phyloP scores from a whole-genome alignment of 1,284 basidiomycete genomes.

The Austroboletus novae-zelandiae region DNA sequence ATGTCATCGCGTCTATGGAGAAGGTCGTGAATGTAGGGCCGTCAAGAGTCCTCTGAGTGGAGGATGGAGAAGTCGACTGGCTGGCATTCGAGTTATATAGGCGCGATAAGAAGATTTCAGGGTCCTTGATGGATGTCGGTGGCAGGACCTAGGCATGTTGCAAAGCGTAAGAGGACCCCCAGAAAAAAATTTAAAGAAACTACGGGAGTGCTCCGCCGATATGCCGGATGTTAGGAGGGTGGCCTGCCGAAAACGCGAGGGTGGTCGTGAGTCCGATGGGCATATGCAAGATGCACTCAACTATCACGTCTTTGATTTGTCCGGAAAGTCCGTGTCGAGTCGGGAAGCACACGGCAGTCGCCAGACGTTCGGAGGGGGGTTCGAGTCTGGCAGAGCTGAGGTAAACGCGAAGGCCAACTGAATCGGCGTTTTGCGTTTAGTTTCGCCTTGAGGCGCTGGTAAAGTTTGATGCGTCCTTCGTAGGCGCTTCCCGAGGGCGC shows the following conservation, averaged over 20 bases:
- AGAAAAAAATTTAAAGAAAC: constrained; percentile 21
- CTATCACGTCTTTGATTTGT: constrained; percentile 34
- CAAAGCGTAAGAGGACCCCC: constrained; percentile 32
- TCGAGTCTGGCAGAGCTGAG: constrained; percentile 21
- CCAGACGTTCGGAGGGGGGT: constrained; percentile 8
- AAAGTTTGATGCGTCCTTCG: constrained; percentile 18
- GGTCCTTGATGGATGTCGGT: constrained; percentile 16
- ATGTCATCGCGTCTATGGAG: constrained; percentile 24
- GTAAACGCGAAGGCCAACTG: constrained; percentile 25
- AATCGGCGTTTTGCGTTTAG: constrained; percentile 19
- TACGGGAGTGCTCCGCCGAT: constrained; percentile 9
- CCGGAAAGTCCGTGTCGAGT: constrained; percentile 22
- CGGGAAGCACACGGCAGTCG: constrained; percentile 13
- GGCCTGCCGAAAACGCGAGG: constrained; percentile 17
- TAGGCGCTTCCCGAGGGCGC: constrained; percentile 22
- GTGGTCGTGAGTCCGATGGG: not conserved
- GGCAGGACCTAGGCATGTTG: constrained; percentile 21
- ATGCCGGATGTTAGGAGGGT: constrained; percentile 18
- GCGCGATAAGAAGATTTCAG: constrained; percentile 19
- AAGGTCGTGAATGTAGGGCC: constrained; percentile 12
- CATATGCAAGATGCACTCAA: not conserved
- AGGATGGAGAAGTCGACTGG: constrained; percentile 5
- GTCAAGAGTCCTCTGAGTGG: constrained; percentile 7
- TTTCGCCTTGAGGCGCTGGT: constrained; percentile 29
- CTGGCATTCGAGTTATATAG: constrained; percentile 24